Base-by-base conservation (phyloP, 1,284 basidiomycete species). In the Fomitopsis betulina region DNA sequence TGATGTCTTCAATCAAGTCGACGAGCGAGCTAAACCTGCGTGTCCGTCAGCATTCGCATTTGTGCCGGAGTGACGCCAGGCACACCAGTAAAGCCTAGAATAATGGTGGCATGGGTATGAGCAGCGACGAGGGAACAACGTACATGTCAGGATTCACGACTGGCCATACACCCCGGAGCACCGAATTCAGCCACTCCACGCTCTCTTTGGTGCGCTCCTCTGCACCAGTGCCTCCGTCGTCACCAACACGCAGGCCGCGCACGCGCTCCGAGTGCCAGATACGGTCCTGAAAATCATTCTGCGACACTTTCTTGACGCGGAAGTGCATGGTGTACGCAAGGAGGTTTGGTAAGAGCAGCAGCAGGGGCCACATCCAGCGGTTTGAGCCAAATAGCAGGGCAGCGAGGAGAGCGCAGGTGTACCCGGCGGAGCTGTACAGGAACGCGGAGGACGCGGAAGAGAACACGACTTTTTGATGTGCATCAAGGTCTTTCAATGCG, bases 1-100 rank as follows among this genome's bases (percentile, higher is more conserved):
- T 76, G 56, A 76, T 73, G 61, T 75, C 75, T 62, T 76, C 75
- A 0, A 76, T 61, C 70, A 75, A 72, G 63, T 76, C 75, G 1
- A 75, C 63, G 15, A 70, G 54, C 3, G 68, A 69, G 38, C 59
- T 64, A 63, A 76, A 76, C 55, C 71, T 71, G 51, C 51, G 15
- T 17, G 13, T 15, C n/a, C 13, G 23, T 51, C 32, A 51, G 49
- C 19, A 35, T 9, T 13, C 30, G 33, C 17, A 9, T 13, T 45
- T 35, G 32, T 9, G 17, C 27, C 30, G 43, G 5, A 53, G 15
- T 9, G 21, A 40, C 25, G 27, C 32, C 35, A n/a, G 25, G 5
- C 49, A 23, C 30, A 51, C 49, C 49, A 51, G n/a, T 51, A 51
- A 5, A 51, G 33, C 10, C 49, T 51, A 35, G 17, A 23, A 30